Base-by-base conservation (phyloP, 1,284 basidiomycete species). In the Sparassis latifolia region DNA sequence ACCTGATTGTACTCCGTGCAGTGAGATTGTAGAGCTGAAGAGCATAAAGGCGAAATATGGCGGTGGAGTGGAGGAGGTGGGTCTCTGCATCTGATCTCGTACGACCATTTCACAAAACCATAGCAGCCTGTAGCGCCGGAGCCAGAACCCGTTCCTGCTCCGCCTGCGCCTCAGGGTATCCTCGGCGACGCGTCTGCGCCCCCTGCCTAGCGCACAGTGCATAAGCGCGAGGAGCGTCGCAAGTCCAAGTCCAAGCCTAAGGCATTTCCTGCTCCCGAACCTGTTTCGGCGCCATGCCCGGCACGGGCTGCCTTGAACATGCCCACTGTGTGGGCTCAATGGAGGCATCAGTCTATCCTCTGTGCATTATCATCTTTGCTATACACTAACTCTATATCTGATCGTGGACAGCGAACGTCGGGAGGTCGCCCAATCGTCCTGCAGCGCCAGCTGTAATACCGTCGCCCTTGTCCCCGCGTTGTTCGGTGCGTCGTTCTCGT, bases 1-100 rank as follows among this genome's bases (percentile, higher is more conserved):
- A 20, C 20, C 20, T 20, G 20, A 20, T 20, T 20, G 20, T 20
- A 20, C 20, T 20, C 20, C 20, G 20, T 20, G 50, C 33, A 87
- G 84, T 55, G 86, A 88, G 65, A 86, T 88, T 52, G 79, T 85
- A 28, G 85, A 86, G 62, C 70, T 88, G 53, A 85, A 88, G 84
- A 74, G 75, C 45, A 75, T 86, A 51, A 86, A 86, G 66, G 80
- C 85, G 20, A 88, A 87, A 65, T 82, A 84, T 59, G 82, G 85
- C 32, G 74, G 78, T 2, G 82, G 80, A 29, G 83, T 83, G 20
- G 82, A 86, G 56, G 88, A 80, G 70, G 61, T 52, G 45, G 44
- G 10, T 45, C 29, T 48, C 38, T 43, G 30, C 33, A 5, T 28
- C 47, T 46, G 31, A n/a, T 4, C 12, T 3, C 31, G 10, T 39